A percentile compares a stretch with the other conserved stretches of the same genome.
Evolutionary conservation across 2,329 filamentous ascomycete genomes (phyloP).

Genomic region (Didymella sp.): DNA sequence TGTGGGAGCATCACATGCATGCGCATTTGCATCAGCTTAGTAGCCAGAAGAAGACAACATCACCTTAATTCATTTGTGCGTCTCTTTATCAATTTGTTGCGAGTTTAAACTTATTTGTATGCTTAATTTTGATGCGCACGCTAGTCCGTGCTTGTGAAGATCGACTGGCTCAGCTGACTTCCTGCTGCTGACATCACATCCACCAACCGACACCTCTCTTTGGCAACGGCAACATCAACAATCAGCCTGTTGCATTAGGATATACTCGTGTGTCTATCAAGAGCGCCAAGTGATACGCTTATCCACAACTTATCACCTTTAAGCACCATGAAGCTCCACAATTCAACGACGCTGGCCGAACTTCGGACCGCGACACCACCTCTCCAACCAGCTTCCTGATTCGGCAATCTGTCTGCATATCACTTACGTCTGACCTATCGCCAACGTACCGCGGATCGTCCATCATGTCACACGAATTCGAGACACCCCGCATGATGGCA

Average conservation of each 20-base stretch:
- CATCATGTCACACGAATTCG: slow-evolving; percentile 8
- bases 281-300: neutral
- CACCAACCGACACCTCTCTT: neutral
- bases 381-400: slow-evolving; percentile 31
- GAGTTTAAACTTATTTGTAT: slow-evolving; percentile 28
- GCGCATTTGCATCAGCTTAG: slow-evolving; percentile 1
- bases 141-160: slow-evolving; percentile 15
- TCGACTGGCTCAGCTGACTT: neutral
- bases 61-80: neutral
- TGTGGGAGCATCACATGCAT: neutral
- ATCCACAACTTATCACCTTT: neutral
- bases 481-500: slow-evolving; percentile 23
- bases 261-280: neutral
- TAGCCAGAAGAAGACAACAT: neutral
- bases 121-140: slow-evolving; percentile 19
- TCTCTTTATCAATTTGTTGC: neutral
- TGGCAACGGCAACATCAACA: neutral
- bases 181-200: slow-evolving; percentile 18
- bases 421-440: slow-evolving; percentile 26
- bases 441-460: slow-evolving; percentile 18
- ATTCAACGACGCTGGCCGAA: slow-evolving; percentile 1
- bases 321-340: slow-evolving; percentile 9
- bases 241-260: neutral
- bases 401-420: slow-evolving; percentile 24
- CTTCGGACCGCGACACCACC: slow-evolving; percentile 6